Percentiles rank a stretch among this genome's conserved stretches.
phyloP scores from a whole-genome alignment of 2,329 filamentous ascomycete species.

The Paradendryphiella salina region DNA sequence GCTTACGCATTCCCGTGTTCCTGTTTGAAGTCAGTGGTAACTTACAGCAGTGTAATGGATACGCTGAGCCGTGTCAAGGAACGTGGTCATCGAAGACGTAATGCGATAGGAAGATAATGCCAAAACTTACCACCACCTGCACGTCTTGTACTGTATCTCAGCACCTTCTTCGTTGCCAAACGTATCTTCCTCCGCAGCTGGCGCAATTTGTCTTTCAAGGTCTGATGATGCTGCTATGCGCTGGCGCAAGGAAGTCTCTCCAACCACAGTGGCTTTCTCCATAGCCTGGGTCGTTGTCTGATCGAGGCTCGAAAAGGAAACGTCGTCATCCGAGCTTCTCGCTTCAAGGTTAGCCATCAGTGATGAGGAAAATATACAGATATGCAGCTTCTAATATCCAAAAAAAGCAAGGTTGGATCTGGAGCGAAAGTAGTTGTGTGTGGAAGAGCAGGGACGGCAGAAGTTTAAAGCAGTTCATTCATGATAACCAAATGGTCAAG shows the following conservation, averaged over 20 bases:
- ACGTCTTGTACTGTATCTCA: slow-evolving; percentile 56
- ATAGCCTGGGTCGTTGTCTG: not conserved
- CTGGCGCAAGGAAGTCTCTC: not conserved
- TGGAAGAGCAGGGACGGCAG: not conserved
- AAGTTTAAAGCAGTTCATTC: not conserved
- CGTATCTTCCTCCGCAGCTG: slow-evolving; percentile 8
- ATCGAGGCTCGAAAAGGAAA: not conserved
- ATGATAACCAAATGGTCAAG: not conserved
- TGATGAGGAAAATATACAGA: not conserved
- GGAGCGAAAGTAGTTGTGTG: not conserved
- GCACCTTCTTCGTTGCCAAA: slow-evolving; percentile 40
- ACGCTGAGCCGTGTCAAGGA: not conserved
- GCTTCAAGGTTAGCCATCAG: not conserved
- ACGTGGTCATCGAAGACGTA: not conserved
- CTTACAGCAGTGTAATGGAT: not conserved
- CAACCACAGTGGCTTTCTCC: not conserved
- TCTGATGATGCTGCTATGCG: slow-evolving; percentile 8
- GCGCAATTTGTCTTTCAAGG: slow-evolving; percentile 15
- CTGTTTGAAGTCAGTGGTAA: not conserved
- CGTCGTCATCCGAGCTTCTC: not conserved
- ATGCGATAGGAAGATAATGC: not conserved
- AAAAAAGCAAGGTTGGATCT: not conserved
- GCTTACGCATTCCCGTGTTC: slow-evolving; percentile 6
- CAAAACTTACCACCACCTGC: slow-evolving; percentile 52
- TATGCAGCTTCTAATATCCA: no score